phyloP scores from a whole-genome alignment of 1,284 basidiomycete genomes.

The Malassezia caprae region DNA sequence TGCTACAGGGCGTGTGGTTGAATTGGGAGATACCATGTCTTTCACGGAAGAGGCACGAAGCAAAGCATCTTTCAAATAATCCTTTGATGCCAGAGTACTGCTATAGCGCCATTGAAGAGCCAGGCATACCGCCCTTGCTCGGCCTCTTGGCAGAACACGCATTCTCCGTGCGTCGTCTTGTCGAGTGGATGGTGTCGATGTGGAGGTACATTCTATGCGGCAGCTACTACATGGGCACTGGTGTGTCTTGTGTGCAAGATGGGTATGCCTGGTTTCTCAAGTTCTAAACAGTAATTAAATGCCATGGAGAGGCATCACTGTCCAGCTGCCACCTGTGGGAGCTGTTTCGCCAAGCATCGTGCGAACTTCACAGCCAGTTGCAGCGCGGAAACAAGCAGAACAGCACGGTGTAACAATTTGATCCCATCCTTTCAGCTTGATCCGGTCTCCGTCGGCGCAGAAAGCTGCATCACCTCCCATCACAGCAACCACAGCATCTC shows the following conservation, averaged over 20 bases:
- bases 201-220: neutral
- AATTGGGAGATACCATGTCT: neutral
- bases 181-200: neutral
- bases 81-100: neutral
- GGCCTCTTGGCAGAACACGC: neutral
- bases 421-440: conserved; percentile 1
- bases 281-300: neutral
- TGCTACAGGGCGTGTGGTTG: neutral
- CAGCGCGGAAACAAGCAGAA: conserved; percentile 3
- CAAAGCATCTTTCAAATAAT: neutral
- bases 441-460: neutral
- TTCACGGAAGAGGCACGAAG: neutral
- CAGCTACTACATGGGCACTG: no score
- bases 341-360: neutral
- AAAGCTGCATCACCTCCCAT: conserved; percentile 12
- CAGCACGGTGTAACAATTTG: conserved; percentile 15
- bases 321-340: neutral
- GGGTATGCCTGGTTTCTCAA: no score
- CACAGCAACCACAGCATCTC: conserved; percentile 6
- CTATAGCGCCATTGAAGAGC: neutral
- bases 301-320: conserved; percentile 1
- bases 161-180: neutral
- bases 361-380: neutral
- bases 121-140: neutral
- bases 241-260: no score